These are phyloP conservation scores for Trametes meyenii DNA, from an alignment of 768 basidiomycete genomes.

Conservation along the genomic window DNA sequence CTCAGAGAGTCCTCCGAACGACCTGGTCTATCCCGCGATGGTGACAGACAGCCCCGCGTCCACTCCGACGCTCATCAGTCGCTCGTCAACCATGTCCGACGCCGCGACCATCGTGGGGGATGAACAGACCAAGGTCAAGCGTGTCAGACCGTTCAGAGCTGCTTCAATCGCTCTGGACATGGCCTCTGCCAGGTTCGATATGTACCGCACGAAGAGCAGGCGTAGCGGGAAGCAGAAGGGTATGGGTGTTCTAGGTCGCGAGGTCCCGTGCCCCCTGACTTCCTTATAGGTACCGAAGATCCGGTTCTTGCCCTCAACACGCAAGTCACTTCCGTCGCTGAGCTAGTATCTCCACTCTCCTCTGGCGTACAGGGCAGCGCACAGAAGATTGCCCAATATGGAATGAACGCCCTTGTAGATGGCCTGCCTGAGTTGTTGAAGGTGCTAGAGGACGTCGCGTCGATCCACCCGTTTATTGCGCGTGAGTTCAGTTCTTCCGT, in stretches of 20 bases:
- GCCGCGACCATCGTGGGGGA: conserved; percentile 2
- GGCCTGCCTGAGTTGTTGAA: conserved; percentile 32
- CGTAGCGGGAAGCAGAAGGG: neutral
- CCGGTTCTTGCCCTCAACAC: conserved; percentile 5
- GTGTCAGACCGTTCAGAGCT: neutral
- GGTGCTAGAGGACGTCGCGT: conserved; percentile 32
- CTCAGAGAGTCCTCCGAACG: neutral
- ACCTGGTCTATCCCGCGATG: too few species aligned
- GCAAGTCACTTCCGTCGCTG: neutral
- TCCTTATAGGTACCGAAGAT: conserved; percentile 2
- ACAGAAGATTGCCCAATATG: conserved; percentile 6
- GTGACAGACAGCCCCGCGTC: neutral
- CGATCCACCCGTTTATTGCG: conserved; percentile 33
- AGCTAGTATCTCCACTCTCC: conserved; percentile 10
- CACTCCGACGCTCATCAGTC: neutral
- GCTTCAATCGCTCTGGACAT: conserved; percentile 1
- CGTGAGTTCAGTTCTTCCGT: conserved; percentile 18
- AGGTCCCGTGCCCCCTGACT: neutral
- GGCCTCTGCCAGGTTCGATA: neutral
- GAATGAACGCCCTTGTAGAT: conserved; percentile 26
- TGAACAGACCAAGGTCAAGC: neutral
- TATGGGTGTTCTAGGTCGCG: neutral
- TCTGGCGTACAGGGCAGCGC: conserved; percentile 9
- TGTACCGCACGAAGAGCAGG: neutral
- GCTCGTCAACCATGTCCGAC: neutral